Evolutionary conservation across 2,329 filamentous ascomycete species (phyloP), one percentile per base, ranked within the genome.

Genomic region (Escovopsis weberi): DNA sequence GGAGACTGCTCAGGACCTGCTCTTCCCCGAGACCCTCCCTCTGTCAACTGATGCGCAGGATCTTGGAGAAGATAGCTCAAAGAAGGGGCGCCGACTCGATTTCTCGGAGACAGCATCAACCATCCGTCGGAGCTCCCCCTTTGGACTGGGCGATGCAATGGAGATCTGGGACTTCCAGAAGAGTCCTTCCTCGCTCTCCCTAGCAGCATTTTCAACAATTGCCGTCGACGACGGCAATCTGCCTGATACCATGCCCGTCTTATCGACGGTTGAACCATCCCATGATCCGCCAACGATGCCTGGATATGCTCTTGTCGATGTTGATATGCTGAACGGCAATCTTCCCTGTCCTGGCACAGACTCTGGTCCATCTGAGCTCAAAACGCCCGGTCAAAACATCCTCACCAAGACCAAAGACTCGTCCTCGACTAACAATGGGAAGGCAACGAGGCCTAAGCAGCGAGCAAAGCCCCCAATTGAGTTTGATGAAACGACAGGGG

Each of bases 51-150:
- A 26, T 19, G 11, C 12, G 10, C 34, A 40, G 15, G 15, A 33
- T n/a, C 4, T 19, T 4, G 19, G 36, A 2, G 9, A 6, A 2
- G 12, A 35, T 7, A 3, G 2, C 2, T 28, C 15, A 4, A 36
- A 32, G 11, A 41, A 12, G 7, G 33, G 5, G 3, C 19, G n/a
- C 11, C 19, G 12, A 6, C 38, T 60, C 5, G 59, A 62, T 33
- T 57, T 61, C 18, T 62, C 59, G 0, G 59, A 62, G 40, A 62
- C 59, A n/a, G 59, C 59, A 10, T 59, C 59, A 2, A 60, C 59
- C 2, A 35, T 48, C 23, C 45, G 45, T 26, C 53, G 59, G 18
- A 62, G 59, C 34, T 62, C 59, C 4, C 57, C 59, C 4, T 41
- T 50, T 35, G 32, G 26, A 7, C 12, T 34, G 4, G 40, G 41